These are phyloP conservation scores for Metschnikowia colocasiae DNA, from an alignment of 805 yeast genomes.

Conservation along the genomic window DNA sequence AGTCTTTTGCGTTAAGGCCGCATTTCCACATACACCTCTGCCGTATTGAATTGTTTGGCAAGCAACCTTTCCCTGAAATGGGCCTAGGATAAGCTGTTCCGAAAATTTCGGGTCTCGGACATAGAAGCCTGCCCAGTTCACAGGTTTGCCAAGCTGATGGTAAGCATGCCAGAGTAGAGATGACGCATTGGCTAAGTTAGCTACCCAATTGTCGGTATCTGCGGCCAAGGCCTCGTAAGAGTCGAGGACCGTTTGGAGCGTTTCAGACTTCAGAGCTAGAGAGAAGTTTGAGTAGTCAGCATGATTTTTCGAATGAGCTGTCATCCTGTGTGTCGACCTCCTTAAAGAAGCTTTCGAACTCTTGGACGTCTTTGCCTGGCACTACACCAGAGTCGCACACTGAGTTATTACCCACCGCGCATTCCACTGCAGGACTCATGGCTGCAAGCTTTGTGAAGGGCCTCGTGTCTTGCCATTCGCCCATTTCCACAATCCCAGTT, in stretches of 20 bases:
- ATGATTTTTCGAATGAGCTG: slow-evolving; percentile 38
- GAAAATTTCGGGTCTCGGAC: slow-evolving; percentile 40
- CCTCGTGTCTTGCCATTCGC: slow-evolving; percentile 13
- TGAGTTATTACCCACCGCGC: slow-evolving; percentile 11
- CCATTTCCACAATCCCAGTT: slow-evolving; percentile 7
- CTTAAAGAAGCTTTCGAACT: slow-evolving; percentile 3
- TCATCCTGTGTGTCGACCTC: slow-evolving; percentile 5
- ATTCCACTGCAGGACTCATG: slow-evolving; percentile 14
- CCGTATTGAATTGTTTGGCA: slow-evolving; percentile 81
- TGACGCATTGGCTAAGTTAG: slow-evolving; percentile 82
- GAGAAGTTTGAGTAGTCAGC: slow-evolving; percentile 69
- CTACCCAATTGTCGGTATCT: slow-evolving; percentile 78
- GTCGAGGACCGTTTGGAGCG: slow-evolving; percentile 52
- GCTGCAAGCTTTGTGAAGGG: slow-evolving; percentile 10
- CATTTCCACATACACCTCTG: slow-evolving; percentile 88
- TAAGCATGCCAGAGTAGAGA: slow-evolving; percentile 88
- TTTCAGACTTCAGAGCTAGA: slow-evolving; percentile 44
- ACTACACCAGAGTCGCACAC: slow-evolving; percentile 12
- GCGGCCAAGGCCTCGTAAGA: slow-evolving; percentile 63
- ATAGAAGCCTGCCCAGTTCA: slow-evolving; percentile 96
- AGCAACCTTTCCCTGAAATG: slow-evolving; percentile 96
- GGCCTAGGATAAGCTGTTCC: slow-evolving; percentile 68
- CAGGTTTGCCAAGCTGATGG: slow-evolving; percentile 50
- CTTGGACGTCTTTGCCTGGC: slow-evolving; percentile 4
- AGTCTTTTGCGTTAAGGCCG: slow-evolving; percentile 56